Percentiles rank a stretch among this genome's conserved stretches.
phyloP scores from a whole-genome alignment of 2,329 filamentous ascomycete species.

The Claviceps sorghi region DNA sequence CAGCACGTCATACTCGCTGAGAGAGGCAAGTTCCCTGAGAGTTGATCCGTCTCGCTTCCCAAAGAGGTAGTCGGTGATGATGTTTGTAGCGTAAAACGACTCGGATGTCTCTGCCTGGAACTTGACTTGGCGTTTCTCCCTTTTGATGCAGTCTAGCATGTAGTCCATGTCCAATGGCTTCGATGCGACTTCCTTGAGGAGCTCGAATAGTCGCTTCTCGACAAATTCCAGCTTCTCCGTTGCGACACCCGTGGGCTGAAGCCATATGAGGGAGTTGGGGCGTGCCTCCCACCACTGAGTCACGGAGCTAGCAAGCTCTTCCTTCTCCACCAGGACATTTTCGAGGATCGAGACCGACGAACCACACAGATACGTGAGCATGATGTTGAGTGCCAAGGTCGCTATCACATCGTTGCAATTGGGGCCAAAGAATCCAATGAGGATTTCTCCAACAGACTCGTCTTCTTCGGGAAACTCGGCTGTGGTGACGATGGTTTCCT shows the following conservation, averaged over 20 bases:
- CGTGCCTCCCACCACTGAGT: slow-evolving; percentile 66
- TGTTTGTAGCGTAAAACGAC: slow-evolving; percentile 65
- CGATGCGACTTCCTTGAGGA: slow-evolving; percentile 65
- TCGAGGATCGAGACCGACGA: slow-evolving; percentile 88
- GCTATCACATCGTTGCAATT: slow-evolving; percentile 55
- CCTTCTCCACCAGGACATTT: slow-evolving; percentile 82
- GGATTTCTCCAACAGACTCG: slow-evolving; percentile 78
- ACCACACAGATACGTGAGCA: slow-evolving; percentile 77
- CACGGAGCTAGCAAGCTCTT: slow-evolving; percentile 79
- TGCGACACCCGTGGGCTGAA: slow-evolving; percentile 73
- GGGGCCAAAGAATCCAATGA: slow-evolving; percentile 77
- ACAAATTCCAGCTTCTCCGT: slow-evolving; percentile 74
- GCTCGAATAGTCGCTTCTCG: slow-evolving; percentile 69
- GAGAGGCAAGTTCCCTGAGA: slow-evolving; percentile 41
- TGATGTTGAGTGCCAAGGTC: slow-evolving; percentile 60
- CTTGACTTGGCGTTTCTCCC: slow-evolving; percentile 68
- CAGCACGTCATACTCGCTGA: slow-evolving; percentile 51
- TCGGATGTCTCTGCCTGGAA: slow-evolving; percentile 71
- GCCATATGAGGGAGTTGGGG: slow-evolving; percentile 70
- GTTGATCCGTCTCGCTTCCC: slow-evolving; percentile 73
- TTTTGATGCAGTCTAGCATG: slow-evolving; percentile 70
- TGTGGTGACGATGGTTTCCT: slow-evolving; percentile 57
- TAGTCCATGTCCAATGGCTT: slow-evolving; percentile 83
- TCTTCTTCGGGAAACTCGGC: slow-evolving; percentile 95
- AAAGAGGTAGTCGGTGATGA: slow-evolving; percentile 88